Evolutionary conservation across 345 rosid species (phyloP), one percentile per base, ranked within the genome.

Genomic region (Citrus hindsii): DNA sequence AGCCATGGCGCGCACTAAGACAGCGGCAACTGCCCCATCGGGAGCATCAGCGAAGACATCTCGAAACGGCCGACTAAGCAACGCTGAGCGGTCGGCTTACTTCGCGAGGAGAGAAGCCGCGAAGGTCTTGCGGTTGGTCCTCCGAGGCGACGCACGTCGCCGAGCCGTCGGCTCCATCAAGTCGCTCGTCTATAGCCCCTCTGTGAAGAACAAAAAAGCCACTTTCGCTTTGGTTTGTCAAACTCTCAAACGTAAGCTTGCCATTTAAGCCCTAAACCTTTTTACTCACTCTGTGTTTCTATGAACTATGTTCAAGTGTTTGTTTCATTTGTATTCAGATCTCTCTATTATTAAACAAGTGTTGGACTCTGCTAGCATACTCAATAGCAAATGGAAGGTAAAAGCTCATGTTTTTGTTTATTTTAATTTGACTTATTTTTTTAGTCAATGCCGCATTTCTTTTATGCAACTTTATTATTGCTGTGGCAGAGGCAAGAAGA

Each of bases 181-280:
- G 74, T 86, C 99, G 14, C 93, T 93, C 69, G 92, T 95, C 75
- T 93, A 92, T 56, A 82, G 90, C 79, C 97, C 95, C 69, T 84
- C 94, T 22, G 87, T 92, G 37, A 86, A 84, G 68, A 95, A 95
- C 91, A 95, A 95, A 82, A 90, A 81, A 76, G 98, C 90, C 56
- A 95, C 98, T 64, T 90, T 86, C 76, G 98, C 99, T 84, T 89
- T 95, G 55, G 99, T 95, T 74, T 95, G 97, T 84, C 91, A 95
- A 78, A 95, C 99, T n/a, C 92, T 95, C 27, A 93, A 93, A 82
- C 82, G 98, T 95, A 84, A 80, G 79, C 62, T 55, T 14, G 7
- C 28, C 4, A 9, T 21, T 42, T 24, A 53, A 35, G 19, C 25
- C 60, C 40, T 65, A 30, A 2, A 10, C 18, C 55, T 32, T 27